Percentiles rank a stretch among this genome's conserved stretches.
Evolutionary conservation across 1,284 basidiomycete genomes (phyloP).

Genomic region (Fomitopsis schrenkii): DNA sequence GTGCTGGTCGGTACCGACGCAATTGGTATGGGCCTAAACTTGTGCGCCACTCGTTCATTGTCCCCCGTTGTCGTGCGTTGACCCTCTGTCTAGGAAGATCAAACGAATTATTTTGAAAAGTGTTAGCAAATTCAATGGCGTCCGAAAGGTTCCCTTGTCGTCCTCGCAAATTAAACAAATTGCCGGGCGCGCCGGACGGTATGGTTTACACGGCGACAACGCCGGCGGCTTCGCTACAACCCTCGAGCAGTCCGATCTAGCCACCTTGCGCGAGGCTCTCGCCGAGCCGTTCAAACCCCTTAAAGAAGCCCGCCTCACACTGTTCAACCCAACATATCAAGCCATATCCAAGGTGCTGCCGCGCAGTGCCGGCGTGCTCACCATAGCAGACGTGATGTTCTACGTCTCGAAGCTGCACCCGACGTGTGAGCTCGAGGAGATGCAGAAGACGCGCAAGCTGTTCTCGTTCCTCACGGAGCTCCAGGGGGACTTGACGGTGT

Average conservation of each 20-base stretch:
- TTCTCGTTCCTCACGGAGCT: constrained; percentile 23
- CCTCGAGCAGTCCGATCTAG: constrained; percentile 62
- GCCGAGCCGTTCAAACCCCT: constrained; percentile 33
- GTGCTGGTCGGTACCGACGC: constrained; percentile 91
- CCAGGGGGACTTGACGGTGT: constrained; percentile 20
- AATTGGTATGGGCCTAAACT: constrained; percentile 94
- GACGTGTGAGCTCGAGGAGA: constrained; percentile 18
- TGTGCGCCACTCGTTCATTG: constrained; percentile 49
- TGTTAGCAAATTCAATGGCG: constrained; percentile 74
- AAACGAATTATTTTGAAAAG: constrained; percentile 84
- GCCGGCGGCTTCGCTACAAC: constrained; percentile 75
- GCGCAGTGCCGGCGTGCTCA: constrained; percentile 10
- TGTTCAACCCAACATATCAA: constrained; percentile 19
- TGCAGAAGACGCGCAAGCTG: constrained; percentile 5
- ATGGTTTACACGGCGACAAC: constrained; percentile 59
- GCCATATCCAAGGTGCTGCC: constrained; percentile 38
- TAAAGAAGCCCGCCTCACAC: constrained; percentile 29
- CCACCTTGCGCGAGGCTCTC: constrained; percentile 48
- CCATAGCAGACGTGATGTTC: constrained; percentile 20
- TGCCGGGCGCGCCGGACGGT: constrained; percentile 93
- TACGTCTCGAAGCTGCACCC: constrained; percentile 27
- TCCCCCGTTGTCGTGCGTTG: not conserved
- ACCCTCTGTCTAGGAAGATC: constrained; percentile 66
- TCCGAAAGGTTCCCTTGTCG: constrained; percentile 50
- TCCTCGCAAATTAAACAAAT: constrained; percentile 93